Percentiles rank a stretch among this genome's conserved stretches.
Evolutionary conservation across 2,329 filamentous ascomycete species (phyloP).

Genomic region (Didymellaceae sp.): DNA sequence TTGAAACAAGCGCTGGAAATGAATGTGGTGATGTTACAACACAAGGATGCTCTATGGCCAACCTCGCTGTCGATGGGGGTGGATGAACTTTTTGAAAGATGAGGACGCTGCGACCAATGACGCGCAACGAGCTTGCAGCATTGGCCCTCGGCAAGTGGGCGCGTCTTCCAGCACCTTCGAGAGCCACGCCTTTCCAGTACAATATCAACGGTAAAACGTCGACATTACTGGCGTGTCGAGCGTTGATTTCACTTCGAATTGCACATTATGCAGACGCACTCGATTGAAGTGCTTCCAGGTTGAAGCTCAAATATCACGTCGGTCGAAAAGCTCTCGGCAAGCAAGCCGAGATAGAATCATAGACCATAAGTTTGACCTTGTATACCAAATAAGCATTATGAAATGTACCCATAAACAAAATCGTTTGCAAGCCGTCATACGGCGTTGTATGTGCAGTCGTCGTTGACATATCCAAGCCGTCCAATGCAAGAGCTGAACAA

Average conservation of each 20-base stretch:
- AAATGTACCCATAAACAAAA: background rate
- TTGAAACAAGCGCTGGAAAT: slow-evolving; percentile 9
- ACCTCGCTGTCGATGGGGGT: slow-evolving; percentile 15
- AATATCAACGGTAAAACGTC: background rate
- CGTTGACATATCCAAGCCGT: slow-evolving; percentile 11
- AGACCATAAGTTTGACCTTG: background rate
- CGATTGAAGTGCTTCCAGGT: background rate
- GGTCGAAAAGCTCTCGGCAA: slow-evolving; percentile 5
- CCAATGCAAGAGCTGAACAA: background rate
- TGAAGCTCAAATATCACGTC: slow-evolving; percentile 1
- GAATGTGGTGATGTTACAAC: slow-evolving; percentile 23
- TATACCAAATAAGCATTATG: slow-evolving; percentile 10
- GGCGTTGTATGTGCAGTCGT: slow-evolving; percentile 12
- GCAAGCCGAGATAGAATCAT: background rate
- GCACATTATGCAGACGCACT: background rate
- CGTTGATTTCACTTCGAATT: background rate
- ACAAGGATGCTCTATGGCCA: slow-evolving; percentile 1
- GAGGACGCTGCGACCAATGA: slow-evolving; percentile 19
- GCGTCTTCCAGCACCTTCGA: slow-evolving; percentile 37
- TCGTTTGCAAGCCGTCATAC: slow-evolving; percentile 5
- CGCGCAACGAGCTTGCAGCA: slow-evolving; percentile 21
- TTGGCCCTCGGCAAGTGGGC: slow-evolving; percentile 25
- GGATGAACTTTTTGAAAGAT: slow-evolving; percentile 16
- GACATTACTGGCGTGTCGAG: too few relatives aligned
- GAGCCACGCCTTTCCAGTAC: slow-evolving; percentile 6